Conservation (phyloP, 192 early-diverging fungal genomes). For the Coemansia sp. region DNA sequence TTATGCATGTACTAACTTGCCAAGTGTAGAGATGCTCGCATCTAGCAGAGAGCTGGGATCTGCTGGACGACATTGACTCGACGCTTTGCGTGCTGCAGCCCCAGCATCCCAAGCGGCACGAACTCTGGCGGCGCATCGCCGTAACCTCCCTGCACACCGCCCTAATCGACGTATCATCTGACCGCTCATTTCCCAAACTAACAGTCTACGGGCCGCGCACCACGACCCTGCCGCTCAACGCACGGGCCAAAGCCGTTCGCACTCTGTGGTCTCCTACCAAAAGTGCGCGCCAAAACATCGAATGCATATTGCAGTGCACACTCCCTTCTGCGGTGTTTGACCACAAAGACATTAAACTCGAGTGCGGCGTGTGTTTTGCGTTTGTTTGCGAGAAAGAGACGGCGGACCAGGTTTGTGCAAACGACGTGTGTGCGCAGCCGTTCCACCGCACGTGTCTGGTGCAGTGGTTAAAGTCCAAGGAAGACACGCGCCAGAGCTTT, state of each 20-base stretch:
- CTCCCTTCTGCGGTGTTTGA: slow-evolving; percentile 21
- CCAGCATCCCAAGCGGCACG: slow-evolving; percentile 21
- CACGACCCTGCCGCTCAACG: slow-evolving; percentile 23
- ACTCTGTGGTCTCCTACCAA: slow-evolving; percentile 13
- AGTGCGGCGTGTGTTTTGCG: slow-evolving; percentile 52
- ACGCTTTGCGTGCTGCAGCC: slow-evolving; percentile 43
- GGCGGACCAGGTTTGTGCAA: slow-evolving; percentile 44
- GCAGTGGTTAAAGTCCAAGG: slow-evolving; percentile 48
- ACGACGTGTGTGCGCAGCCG: slow-evolving; percentile 39
- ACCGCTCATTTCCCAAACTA: slow-evolving; percentile 17
- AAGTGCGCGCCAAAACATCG: slow-evolving; percentile 23
- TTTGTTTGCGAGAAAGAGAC: slow-evolving; percentile 13
- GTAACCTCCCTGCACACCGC: slow-evolving; percentile 24
- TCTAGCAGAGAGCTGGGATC: slow-evolving; percentile 19
- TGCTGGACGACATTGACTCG: slow-evolving; percentile 35
- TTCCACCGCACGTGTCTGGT: slow-evolving; percentile 45
- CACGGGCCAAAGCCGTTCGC: slow-evolving; percentile 4
- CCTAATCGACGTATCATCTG: slow-evolving; percentile 26
- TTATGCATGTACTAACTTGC: not conserved
- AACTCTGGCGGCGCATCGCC: slow-evolving; percentile 42
- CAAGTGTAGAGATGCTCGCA: slow-evolving; percentile 25
- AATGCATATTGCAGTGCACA: slow-evolving; percentile 10
- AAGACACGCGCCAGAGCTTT: slow-evolving; percentile 51
- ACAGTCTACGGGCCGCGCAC: slow-evolving; percentile 38
- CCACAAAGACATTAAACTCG: slow-evolving; percentile 28